Conservation (phyloP, 495 filamentous ascomycete genomes). For the Xanthoparmelia taractica region DNA sequence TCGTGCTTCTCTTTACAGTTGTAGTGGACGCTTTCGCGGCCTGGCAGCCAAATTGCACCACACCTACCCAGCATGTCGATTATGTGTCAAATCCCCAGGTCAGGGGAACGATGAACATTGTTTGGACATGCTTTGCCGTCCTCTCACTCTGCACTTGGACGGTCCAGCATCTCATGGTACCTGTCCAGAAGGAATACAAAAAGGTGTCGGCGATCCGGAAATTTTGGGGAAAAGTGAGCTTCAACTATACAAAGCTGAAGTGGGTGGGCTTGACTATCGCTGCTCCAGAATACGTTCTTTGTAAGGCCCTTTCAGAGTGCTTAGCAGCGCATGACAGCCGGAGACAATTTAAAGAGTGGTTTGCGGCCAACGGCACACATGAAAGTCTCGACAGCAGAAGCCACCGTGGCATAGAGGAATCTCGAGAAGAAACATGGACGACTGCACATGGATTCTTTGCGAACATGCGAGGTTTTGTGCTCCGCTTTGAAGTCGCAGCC, state of each 20-base stretch:
- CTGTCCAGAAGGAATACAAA: not conserved
- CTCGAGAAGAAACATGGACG: not conserved
- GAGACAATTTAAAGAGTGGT: conserved; percentile 11
- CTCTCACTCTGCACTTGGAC: conserved; percentile 16
- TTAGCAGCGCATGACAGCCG: conserved; percentile 11
- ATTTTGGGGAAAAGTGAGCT: not conserved
- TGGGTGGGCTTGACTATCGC: conserved; percentile 10
- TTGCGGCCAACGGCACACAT: not conserved
- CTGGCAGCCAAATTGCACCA: conserved; percentile 9
- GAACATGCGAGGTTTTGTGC: conserved; percentile 11
- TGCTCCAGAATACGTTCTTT: conserved; percentile 8
- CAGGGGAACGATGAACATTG: conserved; percentile 13
- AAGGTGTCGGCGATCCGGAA: not conserved
- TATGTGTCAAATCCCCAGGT: conserved; percentile 8
- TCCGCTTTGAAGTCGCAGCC: conserved; percentile 12
- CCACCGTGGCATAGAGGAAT: not conserved
- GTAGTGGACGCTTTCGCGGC: conserved; percentile 11
- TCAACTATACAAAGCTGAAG: conserved; percentile 13
- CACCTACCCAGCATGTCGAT: conserved; percentile 5
- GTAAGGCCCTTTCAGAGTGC: conserved; percentile 9
- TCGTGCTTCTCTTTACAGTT: not conserved
- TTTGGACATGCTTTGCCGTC: conserved; percentile 17
- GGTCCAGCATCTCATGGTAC: conserved; percentile 14
- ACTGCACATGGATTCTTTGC: conserved; percentile 15
- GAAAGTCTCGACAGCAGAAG: not conserved